Conservation (phyloP, 441 rosid genomes). For the Isatis lusitanica region DNA sequence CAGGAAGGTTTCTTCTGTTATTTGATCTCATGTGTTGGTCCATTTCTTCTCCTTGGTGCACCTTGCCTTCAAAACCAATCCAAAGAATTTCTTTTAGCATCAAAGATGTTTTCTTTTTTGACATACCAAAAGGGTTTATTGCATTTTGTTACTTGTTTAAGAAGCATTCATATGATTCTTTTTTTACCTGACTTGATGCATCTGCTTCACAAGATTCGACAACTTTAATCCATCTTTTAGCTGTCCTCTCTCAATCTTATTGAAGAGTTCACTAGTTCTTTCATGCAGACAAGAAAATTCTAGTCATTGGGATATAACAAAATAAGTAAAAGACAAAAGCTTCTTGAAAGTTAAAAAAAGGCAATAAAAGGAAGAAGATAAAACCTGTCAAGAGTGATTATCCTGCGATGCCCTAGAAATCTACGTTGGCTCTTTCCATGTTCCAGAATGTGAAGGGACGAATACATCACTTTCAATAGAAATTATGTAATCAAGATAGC, state of each 20-base stretch:
- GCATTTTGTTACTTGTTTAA: background rate
- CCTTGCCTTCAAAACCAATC: slow-evolving; percentile 64
- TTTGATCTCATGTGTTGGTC: slow-evolving; percentile 63
- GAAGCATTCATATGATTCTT: background rate
- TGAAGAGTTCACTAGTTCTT: slow-evolving; percentile 73
- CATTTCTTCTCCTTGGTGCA: slow-evolving; percentile 71
- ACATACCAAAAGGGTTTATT: background rate
- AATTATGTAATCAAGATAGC: slow-evolving; percentile 92
- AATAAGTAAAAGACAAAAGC: background rate
- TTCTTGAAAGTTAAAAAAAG: background rate
- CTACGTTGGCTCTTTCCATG: slow-evolving; percentile 98
- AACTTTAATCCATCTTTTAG: slow-evolving; percentile 52
- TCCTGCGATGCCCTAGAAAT: slow-evolving; percentile 82
- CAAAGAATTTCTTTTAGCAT: background rate
- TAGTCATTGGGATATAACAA: background rate
- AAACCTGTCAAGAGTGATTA: slow-evolving; percentile 90
- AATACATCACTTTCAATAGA: slow-evolving; percentile 87
- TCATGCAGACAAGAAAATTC: slow-evolving; percentile 43
- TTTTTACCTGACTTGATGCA: slow-evolving; percentile 68
- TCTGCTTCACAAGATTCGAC: slow-evolving; percentile 50
- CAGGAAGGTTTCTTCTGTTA: slow-evolving; percentile 75
- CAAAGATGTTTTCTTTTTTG: background rate
- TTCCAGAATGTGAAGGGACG: slow-evolving; percentile 85
- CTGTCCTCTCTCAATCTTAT: slow-evolving; percentile 63
- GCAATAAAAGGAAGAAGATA: background rate